Evolutionary conservation across 1,284 basidiomycete genomes (phyloP).

Genomic region (Leccinum cinnamomeum): DNA sequence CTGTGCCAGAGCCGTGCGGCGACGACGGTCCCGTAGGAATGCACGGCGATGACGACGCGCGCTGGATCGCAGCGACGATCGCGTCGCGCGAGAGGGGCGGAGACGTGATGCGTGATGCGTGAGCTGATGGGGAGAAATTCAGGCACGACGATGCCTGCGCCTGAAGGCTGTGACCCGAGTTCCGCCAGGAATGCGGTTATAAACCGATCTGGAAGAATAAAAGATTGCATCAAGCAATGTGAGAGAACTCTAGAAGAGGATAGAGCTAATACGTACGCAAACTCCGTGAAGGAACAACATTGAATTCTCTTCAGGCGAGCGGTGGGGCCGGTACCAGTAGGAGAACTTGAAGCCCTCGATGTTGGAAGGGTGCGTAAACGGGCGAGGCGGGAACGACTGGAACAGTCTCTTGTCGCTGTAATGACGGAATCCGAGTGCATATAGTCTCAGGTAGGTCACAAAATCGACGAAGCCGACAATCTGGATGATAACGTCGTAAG

Average conservation of each 20-base stretch:
- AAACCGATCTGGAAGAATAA: slow-evolving; percentile 51
- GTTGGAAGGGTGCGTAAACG: slow-evolving; percentile 39
- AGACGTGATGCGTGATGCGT: slow-evolving; percentile 45
- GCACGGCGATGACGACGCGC: slow-evolving; percentile 48
- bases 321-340: slow-evolving; percentile 65
- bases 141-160: slow-evolving; percentile 55
- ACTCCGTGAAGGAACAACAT: slow-evolving; percentile 67
- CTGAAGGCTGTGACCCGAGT: slow-evolving; percentile 41
- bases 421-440: slow-evolving; percentile 51
- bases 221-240: not conserved
- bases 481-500: slow-evolving; percentile 32
- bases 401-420: slow-evolving; percentile 43
- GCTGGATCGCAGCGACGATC: slow-evolving; percentile 28
- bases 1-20: slow-evolving; percentile 48
- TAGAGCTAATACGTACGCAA: slow-evolving; percentile 43
- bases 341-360: slow-evolving; percentile 40
- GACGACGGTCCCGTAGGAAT: slow-evolving; percentile 66
- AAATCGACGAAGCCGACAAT: slow-evolving; percentile 54
- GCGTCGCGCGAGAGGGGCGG: slow-evolving; percentile 24
- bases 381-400: slow-evolving; percentile 55
- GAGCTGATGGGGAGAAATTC: slow-evolving; percentile 61
- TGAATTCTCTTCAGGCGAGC: slow-evolving; percentile 45
- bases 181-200: slow-evolving; percentile 48
- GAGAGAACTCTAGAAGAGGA: not conserved
- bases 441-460: slow-evolving; percentile 40